Evolutionary conservation across 148 eudicot genomes (phyloP).

Genomic region (Camellia lanceoleosa): DNA sequence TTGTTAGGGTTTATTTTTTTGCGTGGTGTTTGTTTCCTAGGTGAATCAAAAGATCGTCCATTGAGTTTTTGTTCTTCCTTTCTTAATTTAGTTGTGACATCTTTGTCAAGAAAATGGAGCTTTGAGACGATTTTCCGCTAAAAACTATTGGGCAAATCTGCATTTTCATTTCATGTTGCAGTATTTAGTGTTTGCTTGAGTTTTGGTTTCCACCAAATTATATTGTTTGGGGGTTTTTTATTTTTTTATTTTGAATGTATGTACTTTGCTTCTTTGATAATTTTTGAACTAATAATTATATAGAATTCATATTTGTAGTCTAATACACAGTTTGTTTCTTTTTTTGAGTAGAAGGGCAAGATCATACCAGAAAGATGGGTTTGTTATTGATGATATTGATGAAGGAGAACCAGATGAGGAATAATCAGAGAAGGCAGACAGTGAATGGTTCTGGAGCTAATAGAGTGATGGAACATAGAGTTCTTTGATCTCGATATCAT

Average conservation of each 20-base stretch:
- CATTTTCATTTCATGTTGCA: not conserved
- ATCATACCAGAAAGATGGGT: conserved; percentile 94
- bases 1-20: not conserved
- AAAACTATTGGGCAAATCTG: not conserved
- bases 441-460: conserved; percentile 17
- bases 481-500: too few relatives aligned
- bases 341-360: conserved; percentile 62
- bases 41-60: not conserved
- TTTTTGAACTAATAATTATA: not conserved
- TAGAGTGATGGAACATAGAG: too few relatives aligned
- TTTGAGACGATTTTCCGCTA: too few relatives aligned
- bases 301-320: not conserved
- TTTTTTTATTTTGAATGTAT: not conserved
- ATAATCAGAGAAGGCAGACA: conserved; percentile 49
- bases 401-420: conserved; percentile 64
- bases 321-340: conserved; percentile 1
- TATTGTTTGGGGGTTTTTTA: not conserved
- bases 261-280: not conserved
- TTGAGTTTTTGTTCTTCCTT: not conserved
- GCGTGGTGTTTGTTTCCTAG: too few relatives aligned
- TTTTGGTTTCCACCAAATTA: not conserved
- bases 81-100: not conserved
- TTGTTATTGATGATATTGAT: conserved; percentile 81
- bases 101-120: not conserved
- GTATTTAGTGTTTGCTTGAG: not conserved